Conservation (phyloP, 257 asterid species). For the Gentiana macrophylla region DNA sequence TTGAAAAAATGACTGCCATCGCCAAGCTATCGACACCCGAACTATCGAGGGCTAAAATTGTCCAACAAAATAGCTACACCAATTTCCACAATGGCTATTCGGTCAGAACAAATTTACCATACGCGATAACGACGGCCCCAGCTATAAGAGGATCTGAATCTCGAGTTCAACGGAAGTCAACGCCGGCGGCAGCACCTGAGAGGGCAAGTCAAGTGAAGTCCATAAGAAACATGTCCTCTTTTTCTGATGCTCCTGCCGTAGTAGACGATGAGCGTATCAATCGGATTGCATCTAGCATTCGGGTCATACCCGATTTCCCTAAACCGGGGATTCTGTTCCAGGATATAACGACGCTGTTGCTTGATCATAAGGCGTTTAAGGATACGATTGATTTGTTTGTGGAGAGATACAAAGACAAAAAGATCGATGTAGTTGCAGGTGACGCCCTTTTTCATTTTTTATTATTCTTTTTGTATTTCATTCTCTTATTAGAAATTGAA, state of each 20-base stretch:
- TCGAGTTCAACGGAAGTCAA: not conserved
- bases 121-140: constrained; percentile 14
- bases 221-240: constrained; percentile 32
- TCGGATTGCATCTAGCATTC: constrained; percentile 60
- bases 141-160: not conserved
- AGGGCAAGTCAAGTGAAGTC: constrained; percentile 11
- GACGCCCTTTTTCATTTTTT: not conserved
- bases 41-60: constrained; percentile 21
- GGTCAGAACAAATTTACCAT: constrained; percentile 26
- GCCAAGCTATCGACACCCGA: constrained; percentile 6
- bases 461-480: not conserved
- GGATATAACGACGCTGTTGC: constrained; percentile 89
- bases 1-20: constrained; percentile 25
- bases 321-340: constrained; percentile 91
- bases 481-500: not conserved
- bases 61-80: constrained; percentile 2
- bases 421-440: constrained; percentile 80
- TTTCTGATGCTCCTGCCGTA: constrained; percentile 11
- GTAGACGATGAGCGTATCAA: constrained; percentile 45
- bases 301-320: constrained; percentile 87
- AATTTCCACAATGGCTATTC: constrained; percentile 16
- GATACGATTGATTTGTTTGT: constrained; percentile 87
- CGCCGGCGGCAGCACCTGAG: constrained; percentile 14
- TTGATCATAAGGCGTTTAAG: constrained; percentile 78
- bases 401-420: constrained; percentile 63